phyloP scores from a whole-genome alignment of 176 grass and related monocot species.

The Oryza meyeriana region DNA sequence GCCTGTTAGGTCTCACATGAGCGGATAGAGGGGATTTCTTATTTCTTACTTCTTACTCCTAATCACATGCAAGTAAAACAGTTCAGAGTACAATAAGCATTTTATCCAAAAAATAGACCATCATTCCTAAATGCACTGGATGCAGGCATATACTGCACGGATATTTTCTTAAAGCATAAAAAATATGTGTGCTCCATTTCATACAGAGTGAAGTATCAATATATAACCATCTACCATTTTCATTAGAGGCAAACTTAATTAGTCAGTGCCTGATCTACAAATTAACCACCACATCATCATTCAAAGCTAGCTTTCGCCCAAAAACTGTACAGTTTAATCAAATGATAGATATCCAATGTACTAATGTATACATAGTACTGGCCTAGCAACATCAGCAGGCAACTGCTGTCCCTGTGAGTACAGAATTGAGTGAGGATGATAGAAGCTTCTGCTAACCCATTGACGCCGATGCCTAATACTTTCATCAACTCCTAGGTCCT shows the following conservation, averaged over 20 bases:
- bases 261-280: background rate
- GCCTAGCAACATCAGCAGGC: slow-evolving; percentile 3
- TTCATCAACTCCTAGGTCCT: background rate
- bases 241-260: background rate
- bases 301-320: slow-evolving; percentile 47
- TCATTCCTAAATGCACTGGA: background rate
- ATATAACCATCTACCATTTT: background rate
- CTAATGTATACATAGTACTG: background rate
- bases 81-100: background rate
- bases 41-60: slow-evolving; percentile 17
- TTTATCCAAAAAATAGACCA: background rate
- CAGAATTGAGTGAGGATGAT: background rate
- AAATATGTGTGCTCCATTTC: background rate
- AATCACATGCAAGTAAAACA: background rate
- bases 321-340: background rate
- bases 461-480: background rate
- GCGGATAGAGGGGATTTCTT: background rate
- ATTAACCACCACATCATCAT: slow-evolving; percentile 39
- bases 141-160: background rate
- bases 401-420: slow-evolving; percentile 4
- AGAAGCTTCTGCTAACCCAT: background rate
- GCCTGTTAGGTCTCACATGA: slow-evolving; percentile 32
- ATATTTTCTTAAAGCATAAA: background rate
- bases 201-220: background rate
- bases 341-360: background rate